Evolutionary conservation across 148 eudicot genomes (phyloP), one percentile per base, ranked within the genome.

Genomic region (Salicornia ramosissima): DNA sequence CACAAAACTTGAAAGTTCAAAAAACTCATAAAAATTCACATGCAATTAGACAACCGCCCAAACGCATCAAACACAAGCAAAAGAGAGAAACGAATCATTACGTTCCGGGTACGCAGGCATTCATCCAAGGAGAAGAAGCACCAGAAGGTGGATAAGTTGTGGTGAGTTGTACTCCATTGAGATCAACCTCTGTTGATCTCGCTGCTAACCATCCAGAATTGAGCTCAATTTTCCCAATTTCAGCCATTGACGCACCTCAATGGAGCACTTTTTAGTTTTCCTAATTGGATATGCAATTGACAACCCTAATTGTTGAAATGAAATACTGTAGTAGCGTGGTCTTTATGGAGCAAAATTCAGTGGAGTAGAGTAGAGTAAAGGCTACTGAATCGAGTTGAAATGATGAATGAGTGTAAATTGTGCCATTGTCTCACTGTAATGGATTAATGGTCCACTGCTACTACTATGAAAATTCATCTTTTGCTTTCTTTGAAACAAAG

Each of bases 101-200:
- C 96, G 98, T 90, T 90, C 98, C 98, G 53, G 98, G 98, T 29
- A 93, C 86, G 19, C 85, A 75, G 19, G 98, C 98, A 40, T 81
- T 80, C 77, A 93, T 90, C 98, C 98, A 93, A 7, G 87, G 94
- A 22, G 69, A 59, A 21, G 67, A 24, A 10, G 66, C 42, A 36
- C 14, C 70, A 28, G 87, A 63, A 2, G 98, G 98, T 49, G 92
- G 92, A 14, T 80, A 82, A 74, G 88, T 85, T 21, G 98, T 93
- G 75, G 98, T 93, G 63, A 93, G 89, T 78, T 90, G 78, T 68
- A 80, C 82, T 70, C 98, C 98, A 65, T 83, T 85, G 70, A 88
- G 79, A 4, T 84, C 65, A 10, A 90, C 74, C 69, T 90, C 96
- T n/a, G 92, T 88, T 28, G 96, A 90, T 69, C 98, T 69, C 9